Evolutionary conservation across 1,139 yeast species (phyloP).

Genomic region (Hansenula lynferdii): DNA sequence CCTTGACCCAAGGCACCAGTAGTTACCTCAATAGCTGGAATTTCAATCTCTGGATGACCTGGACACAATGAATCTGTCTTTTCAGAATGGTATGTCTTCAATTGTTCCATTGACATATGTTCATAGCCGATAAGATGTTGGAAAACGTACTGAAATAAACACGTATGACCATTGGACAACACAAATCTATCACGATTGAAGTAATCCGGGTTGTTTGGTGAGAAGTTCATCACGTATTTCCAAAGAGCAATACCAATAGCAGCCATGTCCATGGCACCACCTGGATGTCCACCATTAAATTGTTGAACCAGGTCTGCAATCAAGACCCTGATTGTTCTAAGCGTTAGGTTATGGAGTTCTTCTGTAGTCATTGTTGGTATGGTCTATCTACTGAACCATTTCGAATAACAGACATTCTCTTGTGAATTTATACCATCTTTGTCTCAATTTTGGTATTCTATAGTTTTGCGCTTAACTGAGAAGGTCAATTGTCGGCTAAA

Average conservation of each 20-base stretch:
- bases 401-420: too few relatives aligned
- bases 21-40: constrained; percentile 94
- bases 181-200: constrained; percentile 34
- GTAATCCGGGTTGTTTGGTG: constrained; percentile 28
- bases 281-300: constrained; percentile 34
- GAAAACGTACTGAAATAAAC: constrained; percentile 30
- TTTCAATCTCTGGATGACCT: constrained; percentile 72
- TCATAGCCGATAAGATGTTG: constrained; percentile 30
- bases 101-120: constrained; percentile 29
- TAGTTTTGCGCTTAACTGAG: background rate
- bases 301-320: constrained; percentile 31
- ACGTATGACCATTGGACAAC: constrained; percentile 33
- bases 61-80: constrained; percentile 25
- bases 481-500: background rate
- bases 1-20: constrained; percentile 99
- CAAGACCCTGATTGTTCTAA: constrained; percentile 21
- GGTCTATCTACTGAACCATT: too few relatives aligned
- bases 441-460: too few relatives aligned
- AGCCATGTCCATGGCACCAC: constrained; percentile 37
- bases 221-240: constrained; percentile 29
- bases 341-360: constrained; percentile 13
- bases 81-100: constrained; percentile 26
- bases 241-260: constrained; percentile 33
- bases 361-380: background rate
- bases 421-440: too few relatives aligned